A percentile compares a stretch with the other conserved stretches of the same genome.
These are phyloP conservation scores for Hippophae gyantsensis DNA, from an alignment of 306 rosid species.

Conservation along the genomic window DNA sequence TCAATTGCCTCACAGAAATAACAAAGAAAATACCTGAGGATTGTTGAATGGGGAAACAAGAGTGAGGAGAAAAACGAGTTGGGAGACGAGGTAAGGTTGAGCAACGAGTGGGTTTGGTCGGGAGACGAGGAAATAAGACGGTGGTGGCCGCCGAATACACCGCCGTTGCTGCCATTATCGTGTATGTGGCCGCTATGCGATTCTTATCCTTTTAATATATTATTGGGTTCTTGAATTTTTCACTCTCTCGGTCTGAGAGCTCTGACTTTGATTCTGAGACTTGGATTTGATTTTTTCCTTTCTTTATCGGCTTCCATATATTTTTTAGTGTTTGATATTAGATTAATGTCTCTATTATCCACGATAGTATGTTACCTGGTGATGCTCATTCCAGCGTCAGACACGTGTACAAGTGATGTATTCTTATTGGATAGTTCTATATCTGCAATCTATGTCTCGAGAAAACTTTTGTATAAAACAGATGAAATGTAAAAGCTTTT, in stretches of 20 bases:
- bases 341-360: no score
- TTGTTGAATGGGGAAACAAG: constrained; percentile 37
- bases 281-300: neutral
- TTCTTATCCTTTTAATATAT: constrained; percentile 5
- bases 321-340: no score
- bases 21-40: constrained; percentile 34
- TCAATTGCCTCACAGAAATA: no score
- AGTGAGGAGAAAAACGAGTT: constrained; percentile 45
- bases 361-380: neutral
- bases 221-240: no score
- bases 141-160: constrained; percentile 48
- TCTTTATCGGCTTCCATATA: no score
- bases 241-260: no score
- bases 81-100: constrained; percentile 67
- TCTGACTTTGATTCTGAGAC: neutral
- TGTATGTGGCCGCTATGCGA: neutral
- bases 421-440: constrained; percentile 52
- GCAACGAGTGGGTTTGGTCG: constrained; percentile 39
- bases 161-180: constrained; percentile 51
- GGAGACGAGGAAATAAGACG: constrained; percentile 35
- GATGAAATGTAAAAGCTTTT: no score
- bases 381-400: constrained; percentile 12
- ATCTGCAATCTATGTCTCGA: constrained; percentile 47
- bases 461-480: no score
- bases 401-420: constrained; percentile 40